These are phyloP conservation scores for Xylaria sp. DNA, from an alignment of 2,329 filamentous ascomycete species.

Conservation along the genomic window DNA sequence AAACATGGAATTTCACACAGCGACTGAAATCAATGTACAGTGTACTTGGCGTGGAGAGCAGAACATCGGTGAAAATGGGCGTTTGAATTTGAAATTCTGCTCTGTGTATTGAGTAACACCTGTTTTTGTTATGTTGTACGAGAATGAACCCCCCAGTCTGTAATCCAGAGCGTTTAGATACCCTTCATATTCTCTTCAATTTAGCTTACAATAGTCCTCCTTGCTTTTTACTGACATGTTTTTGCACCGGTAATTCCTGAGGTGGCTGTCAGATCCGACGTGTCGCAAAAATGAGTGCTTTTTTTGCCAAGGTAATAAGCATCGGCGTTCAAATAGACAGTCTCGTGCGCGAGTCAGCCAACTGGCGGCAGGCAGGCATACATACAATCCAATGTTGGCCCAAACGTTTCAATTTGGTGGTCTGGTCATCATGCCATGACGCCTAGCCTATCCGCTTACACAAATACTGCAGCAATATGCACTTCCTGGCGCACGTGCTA, in stretches of 20 bases:
- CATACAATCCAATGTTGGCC: background rate
- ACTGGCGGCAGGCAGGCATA: background rate
- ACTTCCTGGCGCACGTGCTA: background rate
- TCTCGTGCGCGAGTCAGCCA: background rate
- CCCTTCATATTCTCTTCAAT: slow-evolving; percentile 33
- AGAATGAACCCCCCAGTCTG: slow-evolving; percentile 14
- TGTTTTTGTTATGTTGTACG: slow-evolving; percentile 22
- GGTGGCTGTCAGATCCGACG: slow-evolving; percentile 5
- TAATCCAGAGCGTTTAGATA: slow-evolving; percentile 24
- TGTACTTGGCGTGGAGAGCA: background rate
- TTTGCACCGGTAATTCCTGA: background rate
- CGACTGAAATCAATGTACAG: background rate
- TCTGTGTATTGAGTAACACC: slow-evolving; percentile 6
- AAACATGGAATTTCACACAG: background rate
- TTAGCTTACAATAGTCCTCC: slow-evolving; percentile 16
- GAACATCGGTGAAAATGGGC: slow-evolving; percentile 5
- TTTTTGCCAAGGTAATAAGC: slow-evolving; percentile 7
- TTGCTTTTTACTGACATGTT: background rate
- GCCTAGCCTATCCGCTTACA: background rate
- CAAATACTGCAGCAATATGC: background rate
- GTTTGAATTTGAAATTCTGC: slow-evolving; percentile 13
- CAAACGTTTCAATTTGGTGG: slow-evolving; percentile 7
- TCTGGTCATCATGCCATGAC: slow-evolving; percentile 16
- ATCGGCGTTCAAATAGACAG: background rate
- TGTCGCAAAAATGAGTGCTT: slow-evolving; percentile 7